Evolutionary conservation across 495 filamentous ascomycete species (phyloP), one percentile per base, ranked within the genome.

Genomic region (Glonium stellatum): DNA sequence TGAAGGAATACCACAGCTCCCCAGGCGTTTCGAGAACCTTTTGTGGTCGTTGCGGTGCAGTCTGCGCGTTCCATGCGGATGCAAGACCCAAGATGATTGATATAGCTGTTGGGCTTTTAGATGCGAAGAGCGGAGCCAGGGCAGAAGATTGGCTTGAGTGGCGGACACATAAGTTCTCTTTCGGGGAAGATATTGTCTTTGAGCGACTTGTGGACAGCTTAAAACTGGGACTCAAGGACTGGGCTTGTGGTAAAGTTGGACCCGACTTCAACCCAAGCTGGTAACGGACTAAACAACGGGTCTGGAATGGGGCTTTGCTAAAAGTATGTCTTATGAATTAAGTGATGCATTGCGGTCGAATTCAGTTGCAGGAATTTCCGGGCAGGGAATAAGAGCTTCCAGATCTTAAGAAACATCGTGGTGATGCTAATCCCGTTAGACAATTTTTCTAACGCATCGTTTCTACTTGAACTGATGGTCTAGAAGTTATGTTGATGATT

Each of bases 101-200:
- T 70, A 80, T 74, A 22, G 86, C 82, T 63, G 77, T 81, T 13
- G 86, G 85, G 12, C 63, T 88, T 58, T 65, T 89, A 15, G 75
- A 76, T 37, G 77, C 76, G 0, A 55, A 55, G 5, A 72, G 76
- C 41, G 82, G 82, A 2, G 77, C 79, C 0, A 73, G 80, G 49
- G 82, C 79, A 12, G 79, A 84, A 69, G 61, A 70, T 1, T 87
- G 81, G 83, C 55, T 89, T 46, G 77, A 83, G 19, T 90, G 85
- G 85, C 77, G 74, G 69, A 79, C 71, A 19, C 19, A 39, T 4
- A 59, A 49, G 39, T 21, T 50, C 5, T 42, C 42, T 8, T 61
- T 15, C 11, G 44, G 59, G 44, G 56, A 62, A 48, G 64, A 66
- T 54, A 22, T 19, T 22, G 27, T 44, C 10, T 62, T 55, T 54